Conservation (phyloP, 352 stramenopile genomes). For the Pythium dissotocum region DNA sequence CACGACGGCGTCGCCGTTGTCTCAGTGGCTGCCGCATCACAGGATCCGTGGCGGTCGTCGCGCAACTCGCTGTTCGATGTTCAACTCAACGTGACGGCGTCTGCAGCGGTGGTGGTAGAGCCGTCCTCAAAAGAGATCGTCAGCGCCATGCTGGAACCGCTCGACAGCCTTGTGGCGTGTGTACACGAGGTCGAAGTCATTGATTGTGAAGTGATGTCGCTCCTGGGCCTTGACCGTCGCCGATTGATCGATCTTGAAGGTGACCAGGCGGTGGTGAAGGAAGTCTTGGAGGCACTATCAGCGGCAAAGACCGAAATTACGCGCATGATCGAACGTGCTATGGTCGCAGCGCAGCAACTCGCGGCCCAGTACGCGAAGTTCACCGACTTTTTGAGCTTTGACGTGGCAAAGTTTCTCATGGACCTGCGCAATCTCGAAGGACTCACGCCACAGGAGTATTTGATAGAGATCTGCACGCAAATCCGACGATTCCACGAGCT, state of each 20-base stretch:
- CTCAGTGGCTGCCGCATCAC: neutral
- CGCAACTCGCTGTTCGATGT: slow-evolving; percentile 85
- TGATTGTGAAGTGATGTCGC: slow-evolving; percentile 90
- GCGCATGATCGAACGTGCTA: slow-evolving; percentile 55
- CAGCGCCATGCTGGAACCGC: slow-evolving; percentile 65
- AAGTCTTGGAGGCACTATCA: slow-evolving; percentile 48
- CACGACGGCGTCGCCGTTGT: slow-evolving; percentile 3
- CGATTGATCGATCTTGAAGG: slow-evolving; percentile 60
- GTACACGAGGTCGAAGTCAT: slow-evolving; percentile 84
- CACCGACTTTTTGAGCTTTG: slow-evolving; percentile 83
- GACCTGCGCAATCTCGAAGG: slow-evolving; percentile 46
- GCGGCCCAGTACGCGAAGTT: slow-evolving; percentile 75
- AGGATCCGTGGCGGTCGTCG: slow-evolving; percentile 45
- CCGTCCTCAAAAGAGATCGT: slow-evolving; percentile 75
- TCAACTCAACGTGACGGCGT: slow-evolving; percentile 38
- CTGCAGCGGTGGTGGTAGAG: slow-evolving; percentile 51
- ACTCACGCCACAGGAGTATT: slow-evolving; percentile 30
- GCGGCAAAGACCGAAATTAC: slow-evolving; percentile 56
- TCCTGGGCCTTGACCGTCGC: slow-evolving; percentile 71
- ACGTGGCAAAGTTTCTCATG: slow-evolving; percentile 70
- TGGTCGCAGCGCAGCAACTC: slow-evolving; percentile 66
- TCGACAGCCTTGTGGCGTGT: slow-evolving; percentile 75
- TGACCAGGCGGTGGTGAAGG: slow-evolving; percentile 42
- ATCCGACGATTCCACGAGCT: slow-evolving; percentile 82
- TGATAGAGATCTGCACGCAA: slow-evolving; percentile 55